Base-by-base conservation (phyloP, 1,284 basidiomycete species). In the Laetiporus sulphureus region DNA sequence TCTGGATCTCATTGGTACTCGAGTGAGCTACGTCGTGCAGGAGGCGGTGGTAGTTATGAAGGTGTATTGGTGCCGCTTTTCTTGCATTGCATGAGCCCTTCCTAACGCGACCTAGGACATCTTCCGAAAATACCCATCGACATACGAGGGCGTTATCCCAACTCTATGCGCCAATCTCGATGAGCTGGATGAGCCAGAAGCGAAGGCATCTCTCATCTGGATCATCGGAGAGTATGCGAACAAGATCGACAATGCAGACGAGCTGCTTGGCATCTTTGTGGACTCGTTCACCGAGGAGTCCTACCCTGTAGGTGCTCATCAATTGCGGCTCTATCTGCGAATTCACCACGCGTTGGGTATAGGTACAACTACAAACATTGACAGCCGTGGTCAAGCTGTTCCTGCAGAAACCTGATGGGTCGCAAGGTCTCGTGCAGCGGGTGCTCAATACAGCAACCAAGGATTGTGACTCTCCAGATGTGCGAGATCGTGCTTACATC, bases 1-100 rank as follows among this genome's bases (percentile, higher is more conserved):
- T 20, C 69, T 99, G 30, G 91, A 93, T 24, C 73, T 99, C 42
- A 97, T 98, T 52, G 80, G 73, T 35, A 97, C 94, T 3, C 80
- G 91, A 24, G 91, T 98, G 42, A 93, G 83, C 68, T 99, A 99
- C 58, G 92, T 99, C 34, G 95, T 99, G 3, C 95, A 99, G 60
- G 96, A 99, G 64, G 93, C 91, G 0, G 90, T 98, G 22, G 92
- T 98, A 1, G 93, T 99, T 4, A 97, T 99, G 84, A 99, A 98
- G 79, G 89, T 87, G 38, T 22, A 64, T n/a, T 31, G 16, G 19
- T 36, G 32, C 16, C 10, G 12, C 18, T 39, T 18, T 25, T 18
- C 38, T 16, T 12, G 10, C 5, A 6, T 4, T 39, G 7, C n/a
- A 32, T 13, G 16, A 39, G 23, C 32, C 6, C 13, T 15, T 5